Evolutionary conservation across 2,329 filamentous ascomycete genomes (phyloP), one percentile per base, ranked within the genome.

Genomic region (Bipolaris oryzae): DNA sequence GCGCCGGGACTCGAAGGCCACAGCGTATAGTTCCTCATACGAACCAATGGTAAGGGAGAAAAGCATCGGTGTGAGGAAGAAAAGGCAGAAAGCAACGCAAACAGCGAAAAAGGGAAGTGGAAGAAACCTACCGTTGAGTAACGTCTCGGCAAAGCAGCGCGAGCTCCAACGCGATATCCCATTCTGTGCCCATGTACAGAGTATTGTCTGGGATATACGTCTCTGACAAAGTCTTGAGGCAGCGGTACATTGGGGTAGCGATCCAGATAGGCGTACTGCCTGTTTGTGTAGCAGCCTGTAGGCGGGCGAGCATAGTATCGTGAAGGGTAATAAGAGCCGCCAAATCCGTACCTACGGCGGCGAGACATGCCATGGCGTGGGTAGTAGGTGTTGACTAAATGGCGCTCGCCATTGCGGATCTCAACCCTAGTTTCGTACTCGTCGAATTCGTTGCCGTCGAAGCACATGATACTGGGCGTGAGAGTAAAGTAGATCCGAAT

Each of bases 271-370:
- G 28, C 41, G n/a, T 56, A 15, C 21, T 38, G 52, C 25, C 39
- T 42, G 21, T 47, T 45, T 15, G 53, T 48, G 31, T 61, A 61
- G 37, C 53, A 57, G 33, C 49, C 57, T 37, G 23, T 16, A 20
- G 64, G 70, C 16, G 60, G 55, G 9, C 60, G 58, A 49, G 42
- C 13, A 46, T 72, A 73, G 61, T 73, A 73, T 18, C 58, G 58
- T 3, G 63, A 53, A 15, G 70, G 70, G 48, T 72, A 73, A 60
- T 73, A 73, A 3, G 66, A 51, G 31, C 62, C 62, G 20, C 66
- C 60, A 7, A 63, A 34, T 10, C 64, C 70, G 44, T 63, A 58
- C 20, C 57, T 61, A 31, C 66, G 66, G 18, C 60, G 69, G 54
- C 60, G 60, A 38, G 60, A 45, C 56, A 62, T 63, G 52, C 58